Conservation (phyloP, 352 stramenopile species). For the Globisporangium canariense region DNA sequence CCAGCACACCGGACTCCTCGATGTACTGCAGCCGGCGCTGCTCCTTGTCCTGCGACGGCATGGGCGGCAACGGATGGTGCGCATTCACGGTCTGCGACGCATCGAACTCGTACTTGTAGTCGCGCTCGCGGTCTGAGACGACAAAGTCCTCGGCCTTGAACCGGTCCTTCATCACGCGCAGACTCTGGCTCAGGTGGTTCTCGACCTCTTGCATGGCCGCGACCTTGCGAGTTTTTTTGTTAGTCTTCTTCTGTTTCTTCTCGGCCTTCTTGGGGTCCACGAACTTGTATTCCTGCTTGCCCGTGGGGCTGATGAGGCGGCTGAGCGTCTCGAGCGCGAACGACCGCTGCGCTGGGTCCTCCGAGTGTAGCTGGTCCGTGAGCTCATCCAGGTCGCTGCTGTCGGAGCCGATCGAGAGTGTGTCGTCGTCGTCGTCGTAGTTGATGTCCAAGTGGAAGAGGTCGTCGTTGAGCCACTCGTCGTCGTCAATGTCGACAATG, state of each 20-base stretch:
- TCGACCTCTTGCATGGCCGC: constrained; percentile 36
- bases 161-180: constrained; percentile 19
- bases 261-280: constrained; percentile 5
- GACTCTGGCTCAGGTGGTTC: constrained; percentile 33
- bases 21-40: constrained; percentile 40
- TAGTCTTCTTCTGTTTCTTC: constrained; percentile 10
- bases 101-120: constrained; percentile 53
- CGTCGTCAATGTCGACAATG: constrained; percentile 37
- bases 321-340: constrained; percentile 41
- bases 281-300: constrained; percentile 13
- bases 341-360: constrained; percentile 32
- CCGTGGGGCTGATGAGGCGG: constrained; percentile 30
- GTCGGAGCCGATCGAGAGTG: constrained; percentile 24
- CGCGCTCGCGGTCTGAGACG: constrained; percentile 18
- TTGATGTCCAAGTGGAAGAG: constrained; percentile 13
- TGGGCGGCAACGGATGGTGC: constrained; percentile 44
- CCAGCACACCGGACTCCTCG: constrained; percentile 39
- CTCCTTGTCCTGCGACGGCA: constrained; percentile 37
- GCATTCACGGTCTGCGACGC: constrained; percentile 27
- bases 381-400: constrained; percentile 26
- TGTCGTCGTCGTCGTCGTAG: constrained; percentile 25
- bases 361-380: constrained; percentile 34
- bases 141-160: constrained; percentile 15
- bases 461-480: constrained; percentile 35
- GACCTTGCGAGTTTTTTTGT: constrained; percentile 29